These are phyloP conservation scores for Syzygium aromaticum DNA, from an alignment of 345 rosid species.

Conservation along the genomic window DNA sequence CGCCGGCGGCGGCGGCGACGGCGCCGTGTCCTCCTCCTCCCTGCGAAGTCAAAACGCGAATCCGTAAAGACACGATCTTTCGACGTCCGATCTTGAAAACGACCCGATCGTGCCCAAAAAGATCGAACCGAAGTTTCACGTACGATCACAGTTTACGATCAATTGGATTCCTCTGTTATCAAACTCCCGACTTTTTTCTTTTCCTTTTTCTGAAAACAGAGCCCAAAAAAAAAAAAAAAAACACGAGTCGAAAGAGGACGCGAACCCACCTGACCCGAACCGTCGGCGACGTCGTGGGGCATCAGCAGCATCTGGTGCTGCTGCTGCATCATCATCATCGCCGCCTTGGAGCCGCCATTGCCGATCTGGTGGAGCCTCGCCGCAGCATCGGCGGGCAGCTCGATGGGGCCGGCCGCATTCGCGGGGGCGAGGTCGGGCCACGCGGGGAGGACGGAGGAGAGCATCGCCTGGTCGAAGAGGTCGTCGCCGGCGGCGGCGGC, in stretches of 20 bases:
- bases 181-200: background rate
- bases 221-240: too few species aligned
- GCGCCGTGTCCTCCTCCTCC: background rate
- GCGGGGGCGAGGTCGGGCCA: constrained; percentile 1
- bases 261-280: background rate
- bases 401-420: background rate
- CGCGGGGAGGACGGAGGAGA: background rate
- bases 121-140: background rate
- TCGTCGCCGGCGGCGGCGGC: background rate
- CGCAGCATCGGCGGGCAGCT: background rate
- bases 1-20: background rate
- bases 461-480: background rate
- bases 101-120: background rate
- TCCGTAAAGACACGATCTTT: background rate
- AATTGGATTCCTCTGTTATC: background rate
- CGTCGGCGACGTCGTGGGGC: background rate
- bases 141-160: background rate
- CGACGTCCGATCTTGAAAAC: background rate
- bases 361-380: constrained; percentile 12
- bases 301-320: background rate
- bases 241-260: background rate
- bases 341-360: background rate
- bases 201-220: background rate
- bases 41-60: background rate
- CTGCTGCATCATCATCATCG: background rate